Evolutionary conservation across 176 grass and related monocot species (phyloP).

Genomic region (Lolium perenne): DNA sequence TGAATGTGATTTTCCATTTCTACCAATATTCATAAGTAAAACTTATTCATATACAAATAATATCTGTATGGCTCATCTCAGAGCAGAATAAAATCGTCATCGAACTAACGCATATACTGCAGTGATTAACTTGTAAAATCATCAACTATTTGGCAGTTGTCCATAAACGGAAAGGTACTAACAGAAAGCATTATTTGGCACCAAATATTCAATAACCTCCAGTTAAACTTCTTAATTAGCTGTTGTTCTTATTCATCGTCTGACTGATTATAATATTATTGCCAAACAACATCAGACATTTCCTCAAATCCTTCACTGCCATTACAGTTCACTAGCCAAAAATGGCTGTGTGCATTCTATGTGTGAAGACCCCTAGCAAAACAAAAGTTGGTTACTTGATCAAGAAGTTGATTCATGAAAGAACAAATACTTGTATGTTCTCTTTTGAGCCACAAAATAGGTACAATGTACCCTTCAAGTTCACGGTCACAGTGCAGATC

Average conservation of each 20-base stretch:
- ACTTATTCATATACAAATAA: conserved; percentile 3
- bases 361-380: background rate
- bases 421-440: background rate
- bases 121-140: background rate
- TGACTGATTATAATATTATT: conserved; percentile 25
- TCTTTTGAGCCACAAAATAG: conserved; percentile 17
- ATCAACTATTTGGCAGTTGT: conserved; percentile 4
- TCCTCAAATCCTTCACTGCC: background rate
- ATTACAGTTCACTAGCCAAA: background rate
- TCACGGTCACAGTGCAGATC: background rate
- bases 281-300: background rate
- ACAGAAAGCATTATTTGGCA: background rate
- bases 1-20: background rate
- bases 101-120: too few species aligned
- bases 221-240: conserved; percentile 10
- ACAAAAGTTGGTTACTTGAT: background rate
- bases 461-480: background rate
- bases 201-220: conserved; percentile 11
- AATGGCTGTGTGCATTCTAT: background rate
- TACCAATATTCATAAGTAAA: conserved; percentile 9
- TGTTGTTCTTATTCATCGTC: background rate
- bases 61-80: background rate
- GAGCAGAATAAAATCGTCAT: conserved; percentile 22
- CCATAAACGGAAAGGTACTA: background rate
- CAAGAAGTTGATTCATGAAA: conserved; percentile 3